Conservation (phyloP, 164 flowering plant genomes). For the Stephania japonica region DNA sequence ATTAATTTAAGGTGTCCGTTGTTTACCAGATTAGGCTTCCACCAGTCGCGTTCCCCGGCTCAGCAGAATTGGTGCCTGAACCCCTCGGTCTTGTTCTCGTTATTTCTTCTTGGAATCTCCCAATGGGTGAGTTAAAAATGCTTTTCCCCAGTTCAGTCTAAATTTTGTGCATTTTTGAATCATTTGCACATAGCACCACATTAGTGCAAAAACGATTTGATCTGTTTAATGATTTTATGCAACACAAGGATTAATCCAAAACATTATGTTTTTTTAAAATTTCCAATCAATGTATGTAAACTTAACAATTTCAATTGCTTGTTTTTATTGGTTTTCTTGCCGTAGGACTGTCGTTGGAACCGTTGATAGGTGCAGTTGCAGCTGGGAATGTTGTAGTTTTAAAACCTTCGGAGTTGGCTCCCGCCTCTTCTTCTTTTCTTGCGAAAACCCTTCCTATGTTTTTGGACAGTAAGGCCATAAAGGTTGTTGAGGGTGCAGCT, state of each 20-base stretch:
- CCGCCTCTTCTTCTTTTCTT: conserved; percentile 58
- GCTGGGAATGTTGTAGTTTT: conserved; percentile 75
- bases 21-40: conserved; percentile 44
- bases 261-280: neutral
- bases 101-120: conserved; percentile 75
- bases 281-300: neutral
- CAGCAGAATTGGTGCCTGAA: conserved; percentile 59
- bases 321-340: conserved; percentile 3
- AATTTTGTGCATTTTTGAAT: neutral
- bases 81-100: conserved; percentile 81
- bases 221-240: neutral
- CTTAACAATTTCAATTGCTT: neutral
- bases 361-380: conserved; percentile 81
- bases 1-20: neutral
- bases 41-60: conserved; percentile 54
- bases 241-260: neutral
- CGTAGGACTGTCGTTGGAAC: conserved; percentile 66
- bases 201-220: neutral
- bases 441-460: conserved; percentile 50
- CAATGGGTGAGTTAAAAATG: conserved; percentile 48
- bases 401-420: conserved; percentile 81
- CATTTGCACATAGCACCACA: neutral
- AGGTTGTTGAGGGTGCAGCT: conserved; percentile 60
- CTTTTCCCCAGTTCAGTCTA: neutral
- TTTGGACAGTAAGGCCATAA: conserved; percentile 55